Base-by-base conservation (phyloP, 257 asterid species). In the Dorcoceras hygrometricum region DNA sequence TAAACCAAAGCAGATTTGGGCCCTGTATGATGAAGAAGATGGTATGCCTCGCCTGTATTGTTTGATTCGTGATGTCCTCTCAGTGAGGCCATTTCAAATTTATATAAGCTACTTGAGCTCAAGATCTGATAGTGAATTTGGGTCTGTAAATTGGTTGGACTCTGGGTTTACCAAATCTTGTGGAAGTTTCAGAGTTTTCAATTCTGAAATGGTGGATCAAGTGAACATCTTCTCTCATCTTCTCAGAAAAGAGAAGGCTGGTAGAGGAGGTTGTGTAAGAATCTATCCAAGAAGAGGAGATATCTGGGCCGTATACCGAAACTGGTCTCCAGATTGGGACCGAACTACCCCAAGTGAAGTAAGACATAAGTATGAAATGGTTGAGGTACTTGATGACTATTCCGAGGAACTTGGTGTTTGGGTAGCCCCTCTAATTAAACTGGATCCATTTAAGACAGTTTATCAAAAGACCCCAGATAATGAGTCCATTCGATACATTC, bases 31-130 rank as follows among this genome's bases (percentile, higher is more conserved):
- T 23, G 97, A 94, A 78, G 98, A 91, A 73, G 99, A 94, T 61
- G 95, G 99, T 27, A 94, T 94, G 99, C 99, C 99, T 60, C 99
- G 97, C 60, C 73, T 94, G 76, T 94, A 94, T 71, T 94, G 99
- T 76, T 81, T 90, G 73, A 85, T 94, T 74, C 97, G 99, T 18
- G 84, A 88, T 64, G 82, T 90, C 76, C 78, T 90, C 74, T 94
- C 97, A 8, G 74, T 93, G 54, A 84, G 81, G 28, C 99, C 99
- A 67, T 94, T 94, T 63, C 87, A 87, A 87, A 80, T 90, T 57
- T 78, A 75, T 73, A 90, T 90, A 76, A 86, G 96, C 83, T 87
- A 94, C 85, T 77, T 90, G 86, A 88, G 81, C 84, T 90, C 99
- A 3, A 94, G 73, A 75, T 77, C 97, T 1, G 96, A 94, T 62